phyloP scores from a whole-genome alignment of 495 filamentous ascomycete genomes.

The Penicillium pancosmium region DNA sequence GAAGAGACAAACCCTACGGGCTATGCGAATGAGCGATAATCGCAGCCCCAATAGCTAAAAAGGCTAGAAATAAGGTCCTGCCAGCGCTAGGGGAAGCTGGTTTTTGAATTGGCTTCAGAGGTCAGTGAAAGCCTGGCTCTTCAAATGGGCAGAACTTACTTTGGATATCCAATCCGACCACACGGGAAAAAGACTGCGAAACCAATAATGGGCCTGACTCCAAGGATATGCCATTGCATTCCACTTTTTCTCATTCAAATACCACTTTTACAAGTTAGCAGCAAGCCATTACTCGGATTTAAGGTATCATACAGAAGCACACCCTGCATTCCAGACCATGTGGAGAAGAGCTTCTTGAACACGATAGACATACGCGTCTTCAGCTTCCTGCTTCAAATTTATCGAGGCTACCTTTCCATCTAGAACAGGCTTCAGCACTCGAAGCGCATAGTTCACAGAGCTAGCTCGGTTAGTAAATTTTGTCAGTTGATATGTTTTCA shows the following conservation, averaged over 20 bases:
- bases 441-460: background rate
- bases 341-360: conserved; percentile 44
- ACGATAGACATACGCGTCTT: conserved; percentile 34
- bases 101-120: too few relatives aligned
- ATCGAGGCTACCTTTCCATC: background rate
- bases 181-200: conserved; percentile 32
- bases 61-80: too few relatives aligned
- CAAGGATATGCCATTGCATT: background rate
- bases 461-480: background rate
- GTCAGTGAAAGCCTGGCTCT: too few relatives aligned
- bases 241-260: background rate
- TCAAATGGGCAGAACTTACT: background rate
- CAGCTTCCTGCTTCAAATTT: background rate
- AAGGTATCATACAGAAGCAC: conserved; percentile 32
- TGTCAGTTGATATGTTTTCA: background rate
- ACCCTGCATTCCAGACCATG: conserved; percentile 49
- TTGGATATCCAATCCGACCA: conserved; percentile 41
- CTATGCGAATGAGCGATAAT: too few relatives aligned
- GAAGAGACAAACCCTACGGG: too few relatives aligned
- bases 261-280: conserved; percentile 5
- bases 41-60: too few relatives aligned
- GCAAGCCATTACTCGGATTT: background rate
- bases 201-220: background rate
- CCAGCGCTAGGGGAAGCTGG: too few relatives aligned
- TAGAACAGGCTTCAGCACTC: background rate